Base-by-base conservation (phyloP, 73 alveolate species). In the Paraurostyla sp. region DNA sequence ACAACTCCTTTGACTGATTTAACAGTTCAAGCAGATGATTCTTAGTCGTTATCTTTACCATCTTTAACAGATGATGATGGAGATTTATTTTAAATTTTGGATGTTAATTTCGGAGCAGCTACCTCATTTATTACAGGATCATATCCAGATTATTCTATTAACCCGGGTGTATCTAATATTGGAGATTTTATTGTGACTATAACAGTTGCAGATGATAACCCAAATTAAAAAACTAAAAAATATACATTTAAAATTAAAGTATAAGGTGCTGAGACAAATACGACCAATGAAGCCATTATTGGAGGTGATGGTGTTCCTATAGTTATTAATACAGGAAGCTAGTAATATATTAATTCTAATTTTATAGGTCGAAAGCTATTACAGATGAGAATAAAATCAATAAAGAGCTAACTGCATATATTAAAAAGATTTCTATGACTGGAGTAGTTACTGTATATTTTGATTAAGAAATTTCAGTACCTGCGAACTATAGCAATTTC, bases 201-300 rank as follows among this genome's bases (percentile, higher is more conserved):
- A 2, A 69, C 59, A 13, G 68, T 73, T 2, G 46, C 87, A n/a
- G 87, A 73, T 45, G 87, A 73, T 73, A 73, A 73, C 33, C 2
- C 56, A 9, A 73, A 48, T 48, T 56, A 50, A 9, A 1, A 32
- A n/a, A 43, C 71, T 18, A 57, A 29, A 48, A 29, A 50, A 3
- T 73, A 73, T 38, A 45, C 71, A 1, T 73, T 73, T 25, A 43
- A 4, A n/a, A 50, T 73, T 3, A 50, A 20, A 27, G 87, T 73
- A 6, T 30, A 45, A 48, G 71, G 33, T n/a, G 56, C 68, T 11
- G 16, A 36, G 35, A 36, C 6, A n/a, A 46, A 46, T 13, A 46
- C 13, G 13, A 69, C 41, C 4, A 15, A 16, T n/a, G 45, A 41
- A 2, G 4, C 32, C 6, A 2, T n/a, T 27, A 16, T n/a, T 27